Evolutionary conservation across 179 eudicot species (phyloP), one percentile per base, ranked within the genome.

Genomic region (Silene coronaria): DNA sequence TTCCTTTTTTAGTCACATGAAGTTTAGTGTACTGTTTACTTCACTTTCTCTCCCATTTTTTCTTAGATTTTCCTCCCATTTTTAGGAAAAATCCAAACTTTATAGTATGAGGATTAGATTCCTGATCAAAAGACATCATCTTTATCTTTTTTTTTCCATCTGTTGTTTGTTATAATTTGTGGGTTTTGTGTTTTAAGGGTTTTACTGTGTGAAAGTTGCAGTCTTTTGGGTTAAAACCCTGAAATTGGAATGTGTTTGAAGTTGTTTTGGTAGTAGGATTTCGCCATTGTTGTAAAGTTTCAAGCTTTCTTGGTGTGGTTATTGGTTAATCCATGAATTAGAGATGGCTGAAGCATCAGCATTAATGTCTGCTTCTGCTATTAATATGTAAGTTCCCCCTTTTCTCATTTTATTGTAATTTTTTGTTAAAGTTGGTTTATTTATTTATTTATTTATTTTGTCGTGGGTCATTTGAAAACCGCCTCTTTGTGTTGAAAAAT

Each of bases 1-100:
- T 59, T 28, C 12, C n/a, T 3, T 64, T 70, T 65, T 64, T 7
- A 59, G 79, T 82, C 84, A 82, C 84, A 82, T 82, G 84, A 81
- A 8, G 9, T 57, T 55, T 16, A 71, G 55, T 71, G 21, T 3
- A 2, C n/a, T n/a, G n/a, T n/a, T n/a, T 67, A 8, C 19, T 5
- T 36, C 48, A 62, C 32, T 61, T 36, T 16, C 76, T 27, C 58
- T 38, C 23, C 28, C 3, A 48, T 12, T 30, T 62, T 9, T 14
- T 61, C 55, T 53, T 55, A 53, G 64, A 71, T 71, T 55, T 71
- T 28, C 8, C n/a, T 3, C 74, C 64, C 74, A 53, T 71, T 71
- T 71, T 28, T 23, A 14, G 64, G 53, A 71, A 62, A 51, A 71
- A 19, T 61, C 70, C 38, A 53, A 57, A 30, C 38, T 42, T 17